Evolutionary conservation across 208 protist genomes (phyloP), one percentile per base, ranked within the genome.

Genomic region (Leishmania tarentolae): DNA sequence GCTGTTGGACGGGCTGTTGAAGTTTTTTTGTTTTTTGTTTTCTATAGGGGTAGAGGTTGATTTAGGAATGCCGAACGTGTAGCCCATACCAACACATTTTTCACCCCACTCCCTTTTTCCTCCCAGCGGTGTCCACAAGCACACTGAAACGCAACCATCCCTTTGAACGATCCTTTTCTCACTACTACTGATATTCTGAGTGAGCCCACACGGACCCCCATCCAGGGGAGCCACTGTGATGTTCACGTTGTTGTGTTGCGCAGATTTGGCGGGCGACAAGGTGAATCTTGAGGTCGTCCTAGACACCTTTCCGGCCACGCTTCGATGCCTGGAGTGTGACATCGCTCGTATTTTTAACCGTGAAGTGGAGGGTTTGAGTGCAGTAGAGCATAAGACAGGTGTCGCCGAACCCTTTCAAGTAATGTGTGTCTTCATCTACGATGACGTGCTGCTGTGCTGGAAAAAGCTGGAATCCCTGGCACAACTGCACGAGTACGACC

Each of bases 401-500:
- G 5, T 53, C 6, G 3, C 53, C 3, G 13, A 56, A 46, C 73
- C 79, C 1, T 94, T 96, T 69, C 76, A 76, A 50, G 84, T 95
- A 47, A 81, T 77, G 6, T 77, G 77, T 35, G 46, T 93, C 65
- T 89, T 92, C 53, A 87, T 94, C 50, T 97, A 96, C 80, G 92
- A 97, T 70, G 94, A 97, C 78, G 81, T 56, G 15, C 63, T 75
- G 24, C 65, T 93, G 70, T 76, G 86, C 66, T 97, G 94, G 94
- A 79, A 80, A n/a, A 80, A 88, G 57, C 81, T 97, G 0, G 72
- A 87, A 59, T 86, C 82, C 3, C 56, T 87, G 35, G 56, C 86
- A 3, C 92, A 97, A 79, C 80, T 96, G n/a, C 90, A 93, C 76
- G 91, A 95, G 81, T 96, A 94, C 83, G 92, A 96, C 76, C 94